Percentiles rank a stretch among this genome's conserved stretches.
Evolutionary conservation across 2,329 filamentous ascomycete genomes (phyloP).

Genomic region (Blastomyces gilchristii): DNA sequence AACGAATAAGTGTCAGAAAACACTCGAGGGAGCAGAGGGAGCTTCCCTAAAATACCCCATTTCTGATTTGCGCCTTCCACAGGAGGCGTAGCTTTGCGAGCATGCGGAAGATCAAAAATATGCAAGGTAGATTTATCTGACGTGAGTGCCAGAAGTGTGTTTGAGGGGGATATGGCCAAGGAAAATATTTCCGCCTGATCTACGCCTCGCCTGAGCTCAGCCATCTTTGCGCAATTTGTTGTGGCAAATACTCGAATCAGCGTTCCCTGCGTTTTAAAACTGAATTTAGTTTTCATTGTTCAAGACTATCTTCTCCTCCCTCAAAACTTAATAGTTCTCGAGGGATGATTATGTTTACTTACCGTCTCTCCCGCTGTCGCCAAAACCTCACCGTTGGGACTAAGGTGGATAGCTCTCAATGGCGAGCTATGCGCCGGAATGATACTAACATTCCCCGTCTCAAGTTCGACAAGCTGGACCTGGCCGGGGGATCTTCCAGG

Average conservation of each 20-base stretch:
- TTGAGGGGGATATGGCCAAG: conserved; percentile 74
- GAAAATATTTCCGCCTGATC: conserved; percentile 83
- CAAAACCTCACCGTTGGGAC: conserved; percentile 66
- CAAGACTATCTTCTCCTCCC: background rate
- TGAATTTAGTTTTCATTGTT: background rate
- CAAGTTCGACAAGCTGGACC: conserved; percentile 73
- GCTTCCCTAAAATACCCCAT: conserved; percentile 74
- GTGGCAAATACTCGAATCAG: conserved; percentile 79
- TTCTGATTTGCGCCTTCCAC: conserved; percentile 53
- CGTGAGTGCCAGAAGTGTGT: conserved; percentile 73
- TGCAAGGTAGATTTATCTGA: conserved; percentile 96
- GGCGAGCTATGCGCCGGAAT: conserved; percentile 79
- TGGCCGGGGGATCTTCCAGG: conserved; percentile 82
- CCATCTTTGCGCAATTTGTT: conserved; percentile 65
- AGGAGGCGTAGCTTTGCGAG: conserved; percentile 22
- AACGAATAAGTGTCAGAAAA: conserved; percentile 89
- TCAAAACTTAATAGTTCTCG: background rate
- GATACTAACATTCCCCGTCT: conserved; percentile 76
- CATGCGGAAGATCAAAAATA: conserved; percentile 69
- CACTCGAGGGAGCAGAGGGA: conserved; percentile 73
- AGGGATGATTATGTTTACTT: conserved; percentile 17
- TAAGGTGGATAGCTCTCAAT: conserved; percentile 68
- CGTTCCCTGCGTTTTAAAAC: conserved; percentile 51
- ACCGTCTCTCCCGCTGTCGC: conserved; percentile 82
- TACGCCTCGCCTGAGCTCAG: conserved; percentile 77